phyloP scores from a whole-genome alignment of 768 basidiomycete species.

The Leccinum obscurum region DNA sequence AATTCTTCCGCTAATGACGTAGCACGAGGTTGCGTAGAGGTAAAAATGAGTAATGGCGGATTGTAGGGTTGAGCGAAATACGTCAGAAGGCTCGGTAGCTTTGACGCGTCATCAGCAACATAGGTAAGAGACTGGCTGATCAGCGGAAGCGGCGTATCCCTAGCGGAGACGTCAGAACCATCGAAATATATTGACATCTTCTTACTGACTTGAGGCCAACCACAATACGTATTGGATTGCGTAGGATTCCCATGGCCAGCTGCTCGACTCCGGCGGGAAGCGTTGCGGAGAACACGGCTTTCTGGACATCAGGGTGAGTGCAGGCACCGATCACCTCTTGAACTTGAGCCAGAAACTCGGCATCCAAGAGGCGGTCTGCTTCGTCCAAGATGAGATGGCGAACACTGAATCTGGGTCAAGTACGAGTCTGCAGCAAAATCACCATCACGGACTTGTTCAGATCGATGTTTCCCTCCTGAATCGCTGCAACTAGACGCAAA shows the following conservation, averaged over 20 bases:
- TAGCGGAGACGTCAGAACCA: conserved; percentile 33
- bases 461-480: conserved; percentile 66
- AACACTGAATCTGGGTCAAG: conserved; percentile 50
- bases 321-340: conserved; percentile 86
- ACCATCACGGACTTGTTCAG: conserved; percentile 63
- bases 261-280: conserved; percentile 88
- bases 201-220: conserved; percentile 87
- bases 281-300: conserved; percentile 93
- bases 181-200: not conserved
- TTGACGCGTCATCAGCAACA: conserved; percentile 92
- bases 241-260: conserved; percentile 81
- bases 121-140: conserved; percentile 88
- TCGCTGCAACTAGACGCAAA: conserved; percentile 77
- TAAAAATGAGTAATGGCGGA: conserved; percentile 90
- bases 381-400: conserved; percentile 88
- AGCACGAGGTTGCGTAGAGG: conserved; percentile 85
- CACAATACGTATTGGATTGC: conserved; percentile 88
- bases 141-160: conserved; percentile 92
- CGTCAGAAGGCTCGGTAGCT: conserved; percentile 82
- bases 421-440: conserved; percentile 2
- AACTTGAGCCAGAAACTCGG: conserved; percentile 85
- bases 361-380: conserved; percentile 87
- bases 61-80: conserved; percentile 82
- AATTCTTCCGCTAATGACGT: conserved; percentile 81
- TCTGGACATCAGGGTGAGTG: conserved; percentile 66